These are phyloP conservation scores for Adansonia gregorii DNA, from an alignment of 441 rosid genomes.

Conservation along the genomic window DNA sequence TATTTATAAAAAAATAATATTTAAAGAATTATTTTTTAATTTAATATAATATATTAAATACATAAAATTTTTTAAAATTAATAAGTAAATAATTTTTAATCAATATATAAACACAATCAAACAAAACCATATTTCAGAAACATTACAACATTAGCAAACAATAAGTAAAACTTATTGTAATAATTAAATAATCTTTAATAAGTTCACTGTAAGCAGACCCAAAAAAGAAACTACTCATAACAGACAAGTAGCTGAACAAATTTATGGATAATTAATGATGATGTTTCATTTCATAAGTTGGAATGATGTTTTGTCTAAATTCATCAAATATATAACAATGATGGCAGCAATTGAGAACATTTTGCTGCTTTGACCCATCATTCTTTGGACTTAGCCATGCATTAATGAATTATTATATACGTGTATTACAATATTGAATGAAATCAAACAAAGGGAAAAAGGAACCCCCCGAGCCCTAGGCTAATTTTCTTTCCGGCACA, in stretches of 20 bases:
- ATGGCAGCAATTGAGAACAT: conserved; percentile 22
- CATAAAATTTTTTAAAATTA: not conserved
- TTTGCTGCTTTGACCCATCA: conserved; percentile 50
- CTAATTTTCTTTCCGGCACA: no score
- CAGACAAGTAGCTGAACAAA: conserved; percentile 31
- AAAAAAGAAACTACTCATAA: conserved; percentile 31
- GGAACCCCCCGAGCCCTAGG: not conserved
- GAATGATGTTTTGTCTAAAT: conserved; percentile 34
- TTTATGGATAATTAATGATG: conserved; percentile 41
- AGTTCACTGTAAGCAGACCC: not conserved
- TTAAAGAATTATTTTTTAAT: no score
- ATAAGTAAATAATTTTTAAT: not conserved
- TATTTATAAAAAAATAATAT: no score
- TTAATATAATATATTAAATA: not conserved
- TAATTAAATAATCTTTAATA: no score
- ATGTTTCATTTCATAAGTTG: conserved; percentile 18
- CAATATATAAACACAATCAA: not conserved
- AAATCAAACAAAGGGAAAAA: not conserved
- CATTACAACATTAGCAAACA: not conserved
- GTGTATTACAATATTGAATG: conserved; percentile 20
- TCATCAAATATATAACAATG: conserved; percentile 31
- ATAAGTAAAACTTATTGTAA: not conserved
- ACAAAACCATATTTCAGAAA: not conserved
- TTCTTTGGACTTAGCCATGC: conserved; percentile 48
- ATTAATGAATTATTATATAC: conserved; percentile 24